Percentiles rank a stretch among this genome's conserved stretches.
Conservation (phyloP, 192 early-diverging fungal species). For the Spizellomyces sp. region DNA sequence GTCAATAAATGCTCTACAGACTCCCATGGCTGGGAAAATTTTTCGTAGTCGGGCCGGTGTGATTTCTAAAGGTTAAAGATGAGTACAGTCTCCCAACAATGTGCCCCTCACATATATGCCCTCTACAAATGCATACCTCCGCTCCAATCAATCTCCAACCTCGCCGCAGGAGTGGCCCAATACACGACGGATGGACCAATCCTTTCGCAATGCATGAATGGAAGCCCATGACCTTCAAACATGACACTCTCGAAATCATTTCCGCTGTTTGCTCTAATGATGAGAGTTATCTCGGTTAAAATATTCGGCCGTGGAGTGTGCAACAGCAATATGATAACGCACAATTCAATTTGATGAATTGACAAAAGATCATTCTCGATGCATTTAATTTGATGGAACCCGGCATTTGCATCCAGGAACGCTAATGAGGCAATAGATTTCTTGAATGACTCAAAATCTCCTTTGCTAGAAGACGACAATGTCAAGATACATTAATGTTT, state of each 20-base stretch:
- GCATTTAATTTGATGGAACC: conserved; percentile 18
- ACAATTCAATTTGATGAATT: conserved; percentile 24
- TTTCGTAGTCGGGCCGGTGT: too few relatives aligned
- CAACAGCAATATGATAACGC: not conserved
- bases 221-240: conserved; percentile 28
- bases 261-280: not conserved
- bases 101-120: not conserved
- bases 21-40: not conserved
- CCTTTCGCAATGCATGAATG: conserved; percentile 6
- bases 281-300: too few relatives aligned
- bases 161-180: conserved; percentile 18
- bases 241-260: conserved; percentile 7
- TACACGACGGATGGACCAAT: conserved; percentile 25
- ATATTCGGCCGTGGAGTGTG: not conserved
- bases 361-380: conserved; percentile 19
- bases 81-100: not conserved
- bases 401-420: conserved; percentile 23
- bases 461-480: conserved; percentile 9
- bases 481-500: not conserved
- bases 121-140: not conserved
- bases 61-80: not conserved
- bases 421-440: conserved; percentile 7
- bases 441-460: conserved; percentile 23
- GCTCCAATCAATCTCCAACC: conserved; percentile 15
- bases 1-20: conserved; percentile 1